phyloP scores from a whole-genome alignment of 2,329 filamentous ascomycete species.

The Pezicula radicicola region DNA sequence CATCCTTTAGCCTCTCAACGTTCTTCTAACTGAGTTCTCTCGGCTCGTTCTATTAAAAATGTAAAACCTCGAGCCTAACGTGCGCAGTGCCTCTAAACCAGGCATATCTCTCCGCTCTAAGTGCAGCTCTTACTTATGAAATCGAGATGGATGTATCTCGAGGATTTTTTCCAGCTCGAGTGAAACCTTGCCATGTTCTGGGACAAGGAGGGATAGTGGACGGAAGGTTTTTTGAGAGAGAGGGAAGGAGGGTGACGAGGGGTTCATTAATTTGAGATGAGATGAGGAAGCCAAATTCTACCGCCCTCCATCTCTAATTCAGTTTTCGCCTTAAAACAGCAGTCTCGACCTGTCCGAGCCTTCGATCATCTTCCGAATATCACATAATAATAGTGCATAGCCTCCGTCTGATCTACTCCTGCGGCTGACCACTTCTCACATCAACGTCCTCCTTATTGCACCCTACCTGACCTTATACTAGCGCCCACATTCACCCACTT shows the following conservation, averaged over 20 bases:
- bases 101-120: constrained; percentile 9
- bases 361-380: not conserved
- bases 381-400: not conserved
- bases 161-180: not conserved
- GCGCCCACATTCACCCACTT: constrained; percentile 3
- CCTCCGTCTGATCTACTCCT: constrained; percentile 3
- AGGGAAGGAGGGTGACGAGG: constrained; percentile 2
- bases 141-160: constrained; percentile 6
- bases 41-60: constrained; percentile 11
- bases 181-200: constrained; percentile 2
- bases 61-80: constrained; percentile 13
- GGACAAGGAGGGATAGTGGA: not conserved
- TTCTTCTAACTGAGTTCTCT: constrained; percentile 9
- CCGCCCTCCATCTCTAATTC: constrained; percentile 4
- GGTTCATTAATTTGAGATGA: constrained; percentile 5
- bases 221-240: constrained; percentile 3
- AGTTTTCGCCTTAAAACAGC: constrained; percentile 9
- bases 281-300: constrained; percentile 6
- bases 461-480: no score
- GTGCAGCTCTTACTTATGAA: constrained; percentile 7
- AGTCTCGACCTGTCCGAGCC: no score
- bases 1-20: constrained; percentile 4
- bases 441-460: no score
- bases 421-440: not conserved
- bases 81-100: constrained; percentile 16